Evolutionary conservation across 768 basidiomycete genomes (phyloP), one percentile per base, ranked within the genome.

Genomic region (Omphalotus guepiniiformis): DNA sequence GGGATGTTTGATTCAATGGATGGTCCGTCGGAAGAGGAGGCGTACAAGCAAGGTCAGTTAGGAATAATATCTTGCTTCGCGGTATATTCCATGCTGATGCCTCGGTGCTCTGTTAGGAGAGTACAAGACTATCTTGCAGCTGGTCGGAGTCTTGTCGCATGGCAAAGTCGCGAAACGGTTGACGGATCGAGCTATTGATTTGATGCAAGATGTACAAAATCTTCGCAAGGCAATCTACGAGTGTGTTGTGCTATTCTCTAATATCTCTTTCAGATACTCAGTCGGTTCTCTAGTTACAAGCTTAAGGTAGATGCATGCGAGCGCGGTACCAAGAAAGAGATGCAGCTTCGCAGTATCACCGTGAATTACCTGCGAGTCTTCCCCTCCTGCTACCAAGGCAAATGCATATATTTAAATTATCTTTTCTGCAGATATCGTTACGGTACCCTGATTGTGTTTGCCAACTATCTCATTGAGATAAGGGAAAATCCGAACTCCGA

Each of bases 141-240:
- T 99, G 48, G 91, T 96, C 38, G 86, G 91, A 4, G 86, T 97
- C 8, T 76, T 97, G 25, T 88, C 89, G 6, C 79, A 94, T 56
- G 95, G 96, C 16, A 97, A 97, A 64, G 70, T 83, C 8, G 95
- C 96, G 9, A 99, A 99, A 66, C 80, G 83, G 34, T 63, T 98
- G 51, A 85, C 93, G 0, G 95, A 98, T 63, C 71, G 80, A 19
- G 92, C 88, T 2, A 83, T 96, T 55, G 94, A 98, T 65, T 67
- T 84, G 55, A 93, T 93, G 89, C 87, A 90, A 67, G 93, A 94
- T 53, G 94, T 99, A 0, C 96, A 99, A 65, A 99, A 99, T 61
- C 72, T 99, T 30, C 82, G 96, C 28, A 91, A 90, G 63, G 92
- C 96, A 0, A 86, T 99, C 40, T 96, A 91, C 61, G 91, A 95